Evolutionary conservation across 192 early-diverging fungal species (phyloP).

Genomic region (Coemansia erecta): DNA sequence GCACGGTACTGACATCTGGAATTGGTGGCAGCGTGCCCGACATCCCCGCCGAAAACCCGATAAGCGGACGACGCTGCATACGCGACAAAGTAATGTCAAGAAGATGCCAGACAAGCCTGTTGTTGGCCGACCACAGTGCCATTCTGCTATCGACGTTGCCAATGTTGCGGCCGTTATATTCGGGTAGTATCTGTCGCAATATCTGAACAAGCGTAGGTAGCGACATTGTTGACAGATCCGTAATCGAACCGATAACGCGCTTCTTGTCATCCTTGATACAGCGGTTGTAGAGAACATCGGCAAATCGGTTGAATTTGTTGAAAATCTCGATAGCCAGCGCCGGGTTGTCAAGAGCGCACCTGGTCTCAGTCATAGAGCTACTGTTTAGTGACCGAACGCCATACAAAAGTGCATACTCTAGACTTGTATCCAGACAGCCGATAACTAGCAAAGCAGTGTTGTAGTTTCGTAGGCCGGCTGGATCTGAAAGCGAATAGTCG

Average conservation of each 20-base stretch:
- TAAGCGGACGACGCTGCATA: slow-evolving; percentile 1
- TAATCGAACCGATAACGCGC: slow-evolving; percentile 9
- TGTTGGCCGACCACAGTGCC: slow-evolving; percentile 21
- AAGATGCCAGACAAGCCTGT: slow-evolving; percentile 25
- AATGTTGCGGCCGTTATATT: not conserved
- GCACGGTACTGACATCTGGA: not conserved
- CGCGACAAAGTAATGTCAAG: slow-evolving; percentile 26
- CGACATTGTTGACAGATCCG: slow-evolving; percentile 28
- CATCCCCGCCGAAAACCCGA: not conserved
- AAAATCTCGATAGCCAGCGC: slow-evolving; percentile 27
- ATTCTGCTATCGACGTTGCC: not conserved
- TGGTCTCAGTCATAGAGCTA: not conserved
- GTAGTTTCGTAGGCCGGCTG: slow-evolving; percentile 57
- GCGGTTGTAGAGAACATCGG: slow-evolving; percentile 26
- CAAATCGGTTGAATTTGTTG: slow-evolving; percentile 20
- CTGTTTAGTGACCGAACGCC: not conserved
- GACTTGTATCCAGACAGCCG: slow-evolving; percentile 59
- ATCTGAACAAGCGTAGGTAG: slow-evolving; percentile 3
- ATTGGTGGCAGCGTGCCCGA: not conserved
- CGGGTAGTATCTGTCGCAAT: slow-evolving; percentile 23
- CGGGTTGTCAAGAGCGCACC: slow-evolving; percentile 8
- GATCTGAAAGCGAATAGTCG: slow-evolving; percentile 58
- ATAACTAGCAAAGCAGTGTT: slow-evolving; percentile 53
- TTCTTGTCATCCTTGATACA: slow-evolving; percentile 31
- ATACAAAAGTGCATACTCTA: slow-evolving; percentile 36